Evolutionary conservation across 495 filamentous ascomycete genomes (phyloP), one percentile per base, ranked within the genome.

Genomic region (Sordaria brevicollis): DNA sequence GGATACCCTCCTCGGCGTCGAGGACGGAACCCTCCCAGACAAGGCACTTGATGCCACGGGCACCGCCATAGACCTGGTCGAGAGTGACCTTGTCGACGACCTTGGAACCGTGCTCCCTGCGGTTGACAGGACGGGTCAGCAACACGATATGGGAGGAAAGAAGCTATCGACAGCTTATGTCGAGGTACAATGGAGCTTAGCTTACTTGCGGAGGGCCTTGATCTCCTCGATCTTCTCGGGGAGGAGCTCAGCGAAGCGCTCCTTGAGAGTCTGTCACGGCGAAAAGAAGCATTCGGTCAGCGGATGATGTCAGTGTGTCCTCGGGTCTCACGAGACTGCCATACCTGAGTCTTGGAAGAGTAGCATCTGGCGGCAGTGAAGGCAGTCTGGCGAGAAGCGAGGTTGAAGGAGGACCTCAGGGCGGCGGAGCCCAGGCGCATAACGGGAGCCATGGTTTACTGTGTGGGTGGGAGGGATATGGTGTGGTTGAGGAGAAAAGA

Each of bases 21-120:
- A 99, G 90, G 76, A 99, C 96, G 73, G 95, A 99, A 72, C 95
- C 95, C 88, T 99, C 95, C 95, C 95, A 98, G 69, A 98, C 95
- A 68, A 99, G 89, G 74, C 90, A 92, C 86, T 98, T 99, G 83
- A 99, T 96, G 72, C 95, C 96, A 86, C 96, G 93, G 76, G 96
- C 96, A 88, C 95, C 95, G 85, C 95, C 95, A 80, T 98, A 98
- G 76, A 95, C 95, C 84, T 99, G 96, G 86, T 98, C 95, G 76
- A 99, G 90, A 70, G 96, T 99, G 79, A 99, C 92, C 87, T 99
- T 93, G 77, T 94, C 93, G 75, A 99, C 84, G 73, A 97, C 91
- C 83, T 93, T 98, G 85, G 85, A 92, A 80, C 95, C 95, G 80
- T 95, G 88, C 74, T 96, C 94, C 86, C 93, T 96, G 75, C 9